Evolutionary conservation across 192 early-diverging fungal genomes (phyloP).

Genomic region (Rhizophagus sp.): DNA sequence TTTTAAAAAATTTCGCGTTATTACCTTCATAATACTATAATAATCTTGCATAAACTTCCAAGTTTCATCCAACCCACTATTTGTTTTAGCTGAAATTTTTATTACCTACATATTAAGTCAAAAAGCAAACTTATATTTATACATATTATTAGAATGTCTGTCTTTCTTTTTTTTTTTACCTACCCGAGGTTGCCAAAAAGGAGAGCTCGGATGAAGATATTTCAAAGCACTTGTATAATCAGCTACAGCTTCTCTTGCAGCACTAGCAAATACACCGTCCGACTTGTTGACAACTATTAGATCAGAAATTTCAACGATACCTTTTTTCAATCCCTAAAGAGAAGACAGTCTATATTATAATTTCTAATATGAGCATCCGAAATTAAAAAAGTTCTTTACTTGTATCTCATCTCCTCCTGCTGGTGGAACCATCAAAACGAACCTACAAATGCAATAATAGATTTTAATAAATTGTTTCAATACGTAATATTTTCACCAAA

Average conservation of each 20-base stretch:
- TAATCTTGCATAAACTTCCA: constrained; percentile 65
- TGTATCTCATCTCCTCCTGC: constrained; percentile 87
- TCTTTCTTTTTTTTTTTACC: neutral
- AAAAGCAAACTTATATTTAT: neutral
- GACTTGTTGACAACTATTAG: constrained; percentile 82
- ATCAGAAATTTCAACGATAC: constrained; percentile 85
- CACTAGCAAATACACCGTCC: constrained; percentile 65
- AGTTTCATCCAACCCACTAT: constrained; percentile 53
- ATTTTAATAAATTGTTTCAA: neutral
- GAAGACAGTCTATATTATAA: neutral
- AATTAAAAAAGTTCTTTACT: constrained; percentile 29
- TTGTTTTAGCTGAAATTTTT: constrained; percentile 56
- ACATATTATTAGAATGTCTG: neutral
- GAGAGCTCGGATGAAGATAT: constrained; percentile 51
- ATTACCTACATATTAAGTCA: constrained; percentile 42
- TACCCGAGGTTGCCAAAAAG: constrained; percentile 50
- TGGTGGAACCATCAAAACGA: constrained; percentile 75
- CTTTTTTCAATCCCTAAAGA: constrained; percentile 77
- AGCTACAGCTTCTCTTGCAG: constrained; percentile 65
- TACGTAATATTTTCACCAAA: neutral
- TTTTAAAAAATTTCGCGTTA: neutral
- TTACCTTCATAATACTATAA: constrained; percentile 55
- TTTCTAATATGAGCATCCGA: neutral
- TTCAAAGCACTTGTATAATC: constrained; percentile 74
- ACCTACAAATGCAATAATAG: constrained; percentile 38